Percentiles rank a stretch among this genome's conserved stretches.
These are phyloP conservation scores for Thalia dealbata DNA, from an alignment of 176 grass and related monocot species.

Conservation along the genomic window DNA sequence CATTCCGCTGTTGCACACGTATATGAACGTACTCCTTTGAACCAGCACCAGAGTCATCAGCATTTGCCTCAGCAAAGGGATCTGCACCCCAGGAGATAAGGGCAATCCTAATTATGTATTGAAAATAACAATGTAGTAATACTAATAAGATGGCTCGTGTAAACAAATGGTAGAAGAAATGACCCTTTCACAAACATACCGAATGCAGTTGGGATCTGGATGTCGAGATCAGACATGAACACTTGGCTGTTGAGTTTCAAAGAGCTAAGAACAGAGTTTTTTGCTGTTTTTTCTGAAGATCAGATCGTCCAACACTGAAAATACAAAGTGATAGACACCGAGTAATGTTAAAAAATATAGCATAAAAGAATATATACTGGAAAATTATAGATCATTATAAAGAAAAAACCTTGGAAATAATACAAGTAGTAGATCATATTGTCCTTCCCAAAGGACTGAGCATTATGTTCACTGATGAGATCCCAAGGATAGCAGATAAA, in stretches of 20 bases:
- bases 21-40: conserved; percentile 94
- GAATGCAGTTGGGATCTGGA: conserved; percentile 85
- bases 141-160: too few species aligned
- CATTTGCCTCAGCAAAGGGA: conserved; percentile 98
- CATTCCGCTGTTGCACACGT: conserved; percentile 91
- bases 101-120: background rate
- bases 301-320: background rate
- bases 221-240: conserved; percentile 99
- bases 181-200: conserved; percentile 32
- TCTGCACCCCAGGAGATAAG: conserved; percentile 34
- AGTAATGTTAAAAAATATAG: background rate
- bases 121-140: background rate
- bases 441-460: background rate
- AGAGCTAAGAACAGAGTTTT: background rate
- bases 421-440: too few species aligned
- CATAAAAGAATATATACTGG: background rate
- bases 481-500: background rate
- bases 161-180: background rate
- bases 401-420: background rate
- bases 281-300: background rate
- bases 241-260: conserved; percentile 44
- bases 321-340: background rate
- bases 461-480: background rate
- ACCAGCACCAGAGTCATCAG: conserved; percentile 90
- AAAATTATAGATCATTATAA: background rate